Conservation (phyloP, 768 basidiomycete species). For the Naganishia friedmannii region DNA sequence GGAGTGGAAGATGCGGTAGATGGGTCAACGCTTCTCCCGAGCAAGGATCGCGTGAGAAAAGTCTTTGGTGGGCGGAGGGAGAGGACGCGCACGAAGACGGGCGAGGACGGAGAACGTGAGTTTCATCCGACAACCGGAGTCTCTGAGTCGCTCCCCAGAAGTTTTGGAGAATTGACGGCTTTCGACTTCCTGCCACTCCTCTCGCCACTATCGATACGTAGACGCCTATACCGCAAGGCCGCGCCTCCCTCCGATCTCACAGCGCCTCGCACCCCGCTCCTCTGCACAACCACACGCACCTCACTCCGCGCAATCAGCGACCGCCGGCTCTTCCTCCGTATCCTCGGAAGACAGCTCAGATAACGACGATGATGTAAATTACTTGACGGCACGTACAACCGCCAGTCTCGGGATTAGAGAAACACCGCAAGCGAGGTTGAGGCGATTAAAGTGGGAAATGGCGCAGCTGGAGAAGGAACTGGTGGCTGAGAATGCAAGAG, state of each 20-base stretch:
- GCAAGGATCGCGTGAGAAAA: slow-evolving; percentile 36
- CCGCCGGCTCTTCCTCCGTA: neutral
- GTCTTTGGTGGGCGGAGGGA: slow-evolving; percentile 40
- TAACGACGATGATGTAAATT: slow-evolving; percentile 18
- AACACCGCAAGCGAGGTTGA: slow-evolving; percentile 50
- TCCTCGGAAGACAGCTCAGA: slow-evolving; percentile 26
- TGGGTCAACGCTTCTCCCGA: slow-evolving; percentile 34
- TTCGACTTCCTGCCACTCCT: neutral
- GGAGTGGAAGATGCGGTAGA: slow-evolving; percentile 38
- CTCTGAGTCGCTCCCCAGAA: too few relatives aligned
- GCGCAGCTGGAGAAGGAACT: slow-evolving; percentile 75
- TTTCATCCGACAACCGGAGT: too few relatives aligned
- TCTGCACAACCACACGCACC: neutral
- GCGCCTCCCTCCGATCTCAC: slow-evolving; percentile 37
- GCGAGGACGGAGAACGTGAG: slow-evolving; percentile 12
- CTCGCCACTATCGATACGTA: too few relatives aligned
- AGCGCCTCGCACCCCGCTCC: slow-evolving; percentile 7
- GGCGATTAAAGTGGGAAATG: slow-evolving; percentile 70
- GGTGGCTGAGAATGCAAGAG: slow-evolving; percentile 38
- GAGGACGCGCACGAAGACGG: slow-evolving; percentile 10
- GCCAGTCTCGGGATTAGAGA: slow-evolving; percentile 37
- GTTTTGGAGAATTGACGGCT: too few relatives aligned
- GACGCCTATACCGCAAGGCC: slow-evolving; percentile 38
- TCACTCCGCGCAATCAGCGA: neutral
- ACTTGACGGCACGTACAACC: slow-evolving; percentile 13